Evolutionary conservation across 2,329 filamentous ascomycete species (phyloP), one percentile per base, ranked within the genome.

Genomic region (Fusarium acutatum): DNA sequence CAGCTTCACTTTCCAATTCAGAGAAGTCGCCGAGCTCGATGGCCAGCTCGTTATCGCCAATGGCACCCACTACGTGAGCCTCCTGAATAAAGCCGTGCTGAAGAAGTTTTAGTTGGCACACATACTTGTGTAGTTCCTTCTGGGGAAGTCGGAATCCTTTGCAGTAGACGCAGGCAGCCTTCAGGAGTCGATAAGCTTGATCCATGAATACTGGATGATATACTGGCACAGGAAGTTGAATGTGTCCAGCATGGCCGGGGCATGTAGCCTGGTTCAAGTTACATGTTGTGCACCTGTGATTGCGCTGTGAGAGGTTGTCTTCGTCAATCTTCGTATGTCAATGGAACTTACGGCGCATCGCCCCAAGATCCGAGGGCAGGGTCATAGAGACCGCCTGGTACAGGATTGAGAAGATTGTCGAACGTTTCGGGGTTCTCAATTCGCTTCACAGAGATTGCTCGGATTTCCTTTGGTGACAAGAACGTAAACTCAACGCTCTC

Each of bases 141-240:
- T 91, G 89, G n/a, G 92, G 87, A 81, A 98, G 88, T 80, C 93
- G 94, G 75, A 99, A 91, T 64, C 92, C 91, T 80, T 95, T 92
- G 83, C 97, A 99, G 84, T 97, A 98, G 67, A 92, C 89, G 81
- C 96, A 99, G 82, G 96, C 93, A 60, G 94, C 93, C 76, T 95
- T 91, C 26, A 99, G 88, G 50, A 99, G 87, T 49, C 94, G 92
- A 72, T 97, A 89, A 59, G 95, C 89, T 81, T 98, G 95, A 80
- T 98, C 95, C 87, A 99, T 93, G 80, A 98, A 98, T 5, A 95
- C 93, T n/a, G 96, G 94, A 82, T 99, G 96, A 81, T 98, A 99
- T 59, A 98, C 94, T 52, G 94, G 94, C 18, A 95, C 92, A 20
- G 96, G 95, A 18, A 99, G 91, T 78, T 98, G 94, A 81, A 99